Conservation (phyloP, 441 rosid genomes). For the Euphorbia schlechtendalii region DNA sequence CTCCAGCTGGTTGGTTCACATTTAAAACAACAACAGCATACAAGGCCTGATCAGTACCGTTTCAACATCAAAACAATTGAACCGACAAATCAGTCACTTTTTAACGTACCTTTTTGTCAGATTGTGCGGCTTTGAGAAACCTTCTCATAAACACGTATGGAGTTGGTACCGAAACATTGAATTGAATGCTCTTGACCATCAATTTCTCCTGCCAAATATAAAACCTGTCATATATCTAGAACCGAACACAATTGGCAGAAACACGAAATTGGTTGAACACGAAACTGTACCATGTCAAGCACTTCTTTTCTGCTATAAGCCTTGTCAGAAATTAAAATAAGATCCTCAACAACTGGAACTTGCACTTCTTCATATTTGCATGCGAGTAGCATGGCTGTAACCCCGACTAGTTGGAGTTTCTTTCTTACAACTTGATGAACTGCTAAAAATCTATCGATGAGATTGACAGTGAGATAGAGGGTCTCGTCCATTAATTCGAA, state of each 20-base stretch:
- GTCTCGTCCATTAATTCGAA: conserved; percentile 97
- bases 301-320: conserved; percentile 84
- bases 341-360: conserved; percentile 91
- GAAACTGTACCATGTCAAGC: conserved; percentile 62
- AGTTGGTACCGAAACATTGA: conserved; percentile 76
- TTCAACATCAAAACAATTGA: too few relatives aligned
- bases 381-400: conserved; percentile 76
- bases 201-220: conserved; percentile 57
- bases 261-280: too few relatives aligned
- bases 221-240: too few relatives aligned
- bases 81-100: too few relatives aligned
- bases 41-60: too few relatives aligned
- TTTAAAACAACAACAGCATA: too few relatives aligned
- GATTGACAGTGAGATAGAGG: conserved; percentile 68
- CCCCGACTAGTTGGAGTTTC: conserved; percentile 92
- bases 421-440: conserved; percentile 58
- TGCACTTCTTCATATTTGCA: conserved; percentile 96
- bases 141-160: conserved; percentile 82
- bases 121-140: conserved; percentile 80
- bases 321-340: conserved; percentile 79
- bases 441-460: conserved; percentile 76
- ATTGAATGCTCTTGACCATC: conserved; percentile 69
- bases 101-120: conserved; percentile 21
- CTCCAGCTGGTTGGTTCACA: conserved; percentile 70
- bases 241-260: too few relatives aligned